phyloP scores from a whole-genome alignment of 768 basidiomycete species.

The Megacollybia marginata region DNA sequence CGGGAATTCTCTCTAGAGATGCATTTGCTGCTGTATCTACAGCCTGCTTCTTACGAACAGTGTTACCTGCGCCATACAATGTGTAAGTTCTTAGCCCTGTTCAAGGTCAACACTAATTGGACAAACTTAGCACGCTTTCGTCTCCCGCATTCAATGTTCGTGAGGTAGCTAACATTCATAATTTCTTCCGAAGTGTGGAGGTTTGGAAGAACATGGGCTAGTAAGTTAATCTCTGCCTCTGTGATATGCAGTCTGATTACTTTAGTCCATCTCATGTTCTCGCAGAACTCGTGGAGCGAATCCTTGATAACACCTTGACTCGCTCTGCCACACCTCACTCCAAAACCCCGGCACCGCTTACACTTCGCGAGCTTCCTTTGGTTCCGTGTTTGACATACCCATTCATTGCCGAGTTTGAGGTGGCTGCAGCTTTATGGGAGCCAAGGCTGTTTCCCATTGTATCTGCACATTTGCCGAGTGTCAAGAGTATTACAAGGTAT shows the following conservation, averaged over 20 bases:
- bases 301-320: not conserved
- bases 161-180: not conserved
- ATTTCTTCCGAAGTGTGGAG: conserved; percentile 1
- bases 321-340: not conserved
- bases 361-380: not conserved
- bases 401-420: conserved; percentile 1
- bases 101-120: too few species aligned
- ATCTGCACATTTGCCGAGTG: not conserved
- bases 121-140: not conserved
- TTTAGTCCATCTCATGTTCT: not conserved
- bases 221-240: not conserved
- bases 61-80: not conserved
- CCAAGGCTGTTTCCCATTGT: conserved; percentile 1
- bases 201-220: conserved; percentile 1
- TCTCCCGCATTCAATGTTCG: not conserved
- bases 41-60: not conserved
- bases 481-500: not conserved
- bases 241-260: not conserved
- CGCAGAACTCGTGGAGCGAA: not conserved
- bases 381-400: not conserved
- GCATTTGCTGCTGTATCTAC: not conserved
- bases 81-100: not conserved
- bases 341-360: not conserved
- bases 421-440: conserved; percentile 2
- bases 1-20: not conserved